Evolutionary conservation across 345 rosid species (phyloP).

Genomic region (Dimocarpus longan): DNA sequence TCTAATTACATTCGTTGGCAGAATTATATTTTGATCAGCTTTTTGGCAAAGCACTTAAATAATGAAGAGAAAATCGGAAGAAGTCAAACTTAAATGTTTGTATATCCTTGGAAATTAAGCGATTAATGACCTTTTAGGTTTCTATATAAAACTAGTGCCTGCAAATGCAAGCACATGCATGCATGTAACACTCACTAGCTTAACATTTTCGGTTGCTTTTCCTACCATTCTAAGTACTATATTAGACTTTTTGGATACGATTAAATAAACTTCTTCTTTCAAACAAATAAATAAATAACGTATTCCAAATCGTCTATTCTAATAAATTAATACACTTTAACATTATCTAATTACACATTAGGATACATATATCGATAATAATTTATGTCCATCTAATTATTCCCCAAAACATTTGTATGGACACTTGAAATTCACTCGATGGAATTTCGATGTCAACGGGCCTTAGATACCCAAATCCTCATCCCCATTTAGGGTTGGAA

Average conservation of each 20-base stretch:
- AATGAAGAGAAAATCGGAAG: neutral
- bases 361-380: neutral
- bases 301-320: no score
- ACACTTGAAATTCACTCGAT: neutral
- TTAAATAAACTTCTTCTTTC: no score
- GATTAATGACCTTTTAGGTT: neutral
- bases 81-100: neutral
- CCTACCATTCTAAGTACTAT: neutral
- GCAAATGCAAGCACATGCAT: conserved; percentile 2
- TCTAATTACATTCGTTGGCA: no score
- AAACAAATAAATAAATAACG: no score
- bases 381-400: no score
- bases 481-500: no score
- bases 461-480: no score
- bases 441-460: no score
- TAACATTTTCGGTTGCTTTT: neutral
- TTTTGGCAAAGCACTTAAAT: neutral
- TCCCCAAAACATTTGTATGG: no score
- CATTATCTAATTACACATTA: neutral
- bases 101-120: neutral
- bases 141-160: neutral
- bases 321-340: no score
- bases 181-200: neutral
- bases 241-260: neutral
- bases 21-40: neutral